These are phyloP conservation scores for Saccharomycopsis sp. DNA, from an alignment of 805 yeast genomes.

Conservation along the genomic window DNA sequence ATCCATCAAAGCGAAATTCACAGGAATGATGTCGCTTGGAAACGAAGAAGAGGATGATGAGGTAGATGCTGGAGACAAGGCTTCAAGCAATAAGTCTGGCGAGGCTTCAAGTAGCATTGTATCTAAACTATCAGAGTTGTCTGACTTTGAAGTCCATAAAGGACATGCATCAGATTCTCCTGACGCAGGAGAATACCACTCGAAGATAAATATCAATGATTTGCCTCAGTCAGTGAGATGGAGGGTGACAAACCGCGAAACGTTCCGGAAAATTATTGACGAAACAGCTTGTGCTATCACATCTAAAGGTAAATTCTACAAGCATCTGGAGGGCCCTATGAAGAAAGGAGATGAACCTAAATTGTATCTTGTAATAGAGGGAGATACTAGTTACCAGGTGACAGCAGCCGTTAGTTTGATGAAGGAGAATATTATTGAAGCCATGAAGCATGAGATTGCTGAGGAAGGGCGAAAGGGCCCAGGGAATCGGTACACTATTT, in stretches of 20 bases:
- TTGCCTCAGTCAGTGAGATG: slow-evolving; percentile 76
- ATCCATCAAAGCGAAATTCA: slow-evolving; percentile 8
- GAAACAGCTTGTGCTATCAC: slow-evolving; percentile 72
- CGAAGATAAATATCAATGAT: slow-evolving; percentile 75
- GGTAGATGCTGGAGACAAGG: slow-evolving; percentile 19
- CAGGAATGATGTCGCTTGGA: slow-evolving; percentile 15
- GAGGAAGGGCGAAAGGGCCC: slow-evolving; percentile 5
- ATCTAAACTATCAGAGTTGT: slow-evolving; percentile 18
- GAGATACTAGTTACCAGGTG: slow-evolving; percentile 33
- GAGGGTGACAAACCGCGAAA: slow-evolving; percentile 65
- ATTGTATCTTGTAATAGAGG: slow-evolving; percentile 72
- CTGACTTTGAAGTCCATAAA: slow-evolving; percentile 20
- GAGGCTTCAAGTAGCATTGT: slow-evolving; percentile 17
- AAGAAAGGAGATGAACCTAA: slow-evolving; percentile 60
- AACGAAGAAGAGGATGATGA: slow-evolving; percentile 24
- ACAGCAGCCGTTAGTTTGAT: slow-evolving; percentile 15
- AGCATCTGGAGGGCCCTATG: slow-evolving; percentile 49
- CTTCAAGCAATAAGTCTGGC: slow-evolving; percentile 18
- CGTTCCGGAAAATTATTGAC: slow-evolving; percentile 57
- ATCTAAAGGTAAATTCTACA: slow-evolving; percentile 70
- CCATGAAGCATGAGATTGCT: slow-evolving; percentile 6
- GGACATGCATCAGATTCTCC: slow-evolving; percentile 48
- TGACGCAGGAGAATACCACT: slow-evolving; percentile 50
- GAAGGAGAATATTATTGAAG: slow-evolving; percentile 16
- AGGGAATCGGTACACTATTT: slow-evolving; percentile 9